phyloP scores from a whole-genome alignment of 2,329 filamentous ascomycete genomes.

The Sarocladiaceae sp. region DNA sequence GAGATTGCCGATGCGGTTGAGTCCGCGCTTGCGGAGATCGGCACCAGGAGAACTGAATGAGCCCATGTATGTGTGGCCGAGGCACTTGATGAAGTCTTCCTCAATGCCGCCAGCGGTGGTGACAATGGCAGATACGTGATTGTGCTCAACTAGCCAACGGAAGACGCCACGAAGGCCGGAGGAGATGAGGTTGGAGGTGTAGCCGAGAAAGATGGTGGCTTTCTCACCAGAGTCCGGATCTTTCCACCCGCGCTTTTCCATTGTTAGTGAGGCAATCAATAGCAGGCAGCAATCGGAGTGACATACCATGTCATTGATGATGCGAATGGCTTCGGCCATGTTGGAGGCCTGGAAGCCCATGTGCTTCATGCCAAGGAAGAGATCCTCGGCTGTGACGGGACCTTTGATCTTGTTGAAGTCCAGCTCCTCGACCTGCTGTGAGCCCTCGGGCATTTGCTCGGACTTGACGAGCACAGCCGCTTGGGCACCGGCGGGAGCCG shows the following conservation, averaged over 20 bases:
- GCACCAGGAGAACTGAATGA: conserved; percentile 75
- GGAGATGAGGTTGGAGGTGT: conserved; percentile 96
- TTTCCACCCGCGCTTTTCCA: conserved; percentile 60
- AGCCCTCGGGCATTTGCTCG: conserved; percentile 68
- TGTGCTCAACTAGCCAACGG: conserved; percentile 87
- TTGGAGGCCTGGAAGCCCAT: conserved; percentile 73
- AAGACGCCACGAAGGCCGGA: conserved; percentile 88
- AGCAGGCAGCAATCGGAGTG: conserved; percentile 8
- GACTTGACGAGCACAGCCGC: conserved; percentile 83
- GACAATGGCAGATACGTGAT: conserved; percentile 86
- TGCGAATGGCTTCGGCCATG: conserved; percentile 78
- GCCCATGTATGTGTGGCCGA: conserved; percentile 88
- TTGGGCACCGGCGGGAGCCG: conserved; percentile 57
- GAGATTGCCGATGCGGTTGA: conserved; percentile 94
- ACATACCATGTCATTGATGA: conserved; percentile 91
- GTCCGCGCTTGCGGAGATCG: conserved; percentile 71
- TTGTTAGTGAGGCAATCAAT: conserved; percentile 14
- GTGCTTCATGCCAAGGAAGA: conserved; percentile 72
- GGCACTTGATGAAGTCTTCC: conserved; percentile 97
- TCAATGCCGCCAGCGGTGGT: conserved; percentile 94
- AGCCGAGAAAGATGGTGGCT: conserved; percentile 94
- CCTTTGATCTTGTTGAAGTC: conserved; percentile 81
- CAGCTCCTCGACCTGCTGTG: conserved; percentile 80
- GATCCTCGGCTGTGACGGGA: conserved; percentile 77
- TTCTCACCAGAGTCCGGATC: conserved; percentile 71